phyloP scores from a whole-genome alignment of 768 basidiomycete genomes.

The Tricholoma hemisulphureum region DNA sequence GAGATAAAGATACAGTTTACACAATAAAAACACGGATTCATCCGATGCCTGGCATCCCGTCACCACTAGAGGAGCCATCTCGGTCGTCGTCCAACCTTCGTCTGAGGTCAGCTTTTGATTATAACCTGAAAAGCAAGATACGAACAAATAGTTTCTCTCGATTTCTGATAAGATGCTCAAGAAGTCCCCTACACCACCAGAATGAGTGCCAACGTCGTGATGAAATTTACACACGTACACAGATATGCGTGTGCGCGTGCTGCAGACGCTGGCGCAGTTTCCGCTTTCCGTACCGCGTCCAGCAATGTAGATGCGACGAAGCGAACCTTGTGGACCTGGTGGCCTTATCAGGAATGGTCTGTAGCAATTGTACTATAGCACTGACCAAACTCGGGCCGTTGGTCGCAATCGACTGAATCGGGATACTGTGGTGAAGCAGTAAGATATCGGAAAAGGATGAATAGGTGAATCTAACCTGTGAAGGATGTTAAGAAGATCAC shows the following conservation, averaged over 20 bases:
- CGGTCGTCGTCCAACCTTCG: slow-evolving; percentile 66
- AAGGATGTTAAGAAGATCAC: slow-evolving; percentile 82
- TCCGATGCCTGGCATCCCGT: slow-evolving; percentile 45
- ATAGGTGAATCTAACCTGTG: slow-evolving; percentile 52
- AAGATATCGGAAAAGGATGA: neutral
- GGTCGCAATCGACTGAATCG: slow-evolving; percentile 89
- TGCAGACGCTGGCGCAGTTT: slow-evolving; percentile 75
- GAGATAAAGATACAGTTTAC: neutral
- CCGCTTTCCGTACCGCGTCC: slow-evolving; percentile 79
- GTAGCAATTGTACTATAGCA: neutral
- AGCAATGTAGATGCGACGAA: slow-evolving; percentile 90
- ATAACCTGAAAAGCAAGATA: slow-evolving; percentile 15
- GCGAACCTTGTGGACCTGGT: slow-evolving; percentile 84
- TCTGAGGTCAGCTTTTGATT: slow-evolving; percentile 11
- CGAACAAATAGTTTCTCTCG: slow-evolving; percentile 83
- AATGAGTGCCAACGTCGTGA: slow-evolving; percentile 7
- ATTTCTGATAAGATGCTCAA: slow-evolving; percentile 89
- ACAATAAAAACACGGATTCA: slow-evolving; percentile 4
- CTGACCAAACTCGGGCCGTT: slow-evolving; percentile 76
- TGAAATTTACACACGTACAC: slow-evolving; percentile 48
- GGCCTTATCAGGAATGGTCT: slow-evolving; percentile 14
- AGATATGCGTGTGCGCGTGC: slow-evolving; percentile 86
- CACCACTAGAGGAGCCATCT: slow-evolving; percentile 59
- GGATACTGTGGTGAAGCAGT: slow-evolving; percentile 55
- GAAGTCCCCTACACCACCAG: slow-evolving; percentile 71